phyloP scores from a whole-genome alignment of 108 stramenopile genomes.

The Phaeodactylum tricornutum region DNA sequence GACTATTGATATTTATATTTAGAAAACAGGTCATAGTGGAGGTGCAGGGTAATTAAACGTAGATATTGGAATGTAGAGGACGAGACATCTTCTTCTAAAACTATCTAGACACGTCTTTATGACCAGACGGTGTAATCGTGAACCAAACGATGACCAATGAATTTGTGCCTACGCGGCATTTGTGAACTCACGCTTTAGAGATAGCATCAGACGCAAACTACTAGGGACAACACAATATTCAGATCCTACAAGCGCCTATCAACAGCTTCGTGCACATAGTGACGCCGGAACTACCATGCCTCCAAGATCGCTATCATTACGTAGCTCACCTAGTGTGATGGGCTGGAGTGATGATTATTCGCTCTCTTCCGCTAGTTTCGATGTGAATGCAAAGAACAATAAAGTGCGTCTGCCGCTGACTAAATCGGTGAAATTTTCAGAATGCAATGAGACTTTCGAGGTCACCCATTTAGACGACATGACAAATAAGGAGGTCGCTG shows the following conservation, averaged over 20 bases:
- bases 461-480: constrained; percentile 9
- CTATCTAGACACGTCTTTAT: too few species aligned
- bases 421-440: constrained; percentile 4
- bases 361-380: not conserved
- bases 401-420: not conserved
- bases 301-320: constrained; percentile 4
- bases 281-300: constrained; percentile 9
- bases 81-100: too few species aligned
- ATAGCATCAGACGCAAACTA: too few species aligned
- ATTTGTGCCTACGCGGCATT: too few species aligned
- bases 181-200: too few species aligned
- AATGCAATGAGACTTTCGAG: constrained; percentile 7
- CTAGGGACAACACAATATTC: too few species aligned
- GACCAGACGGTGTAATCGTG: too few species aligned
- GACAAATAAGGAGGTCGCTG: constrained; percentile 7
- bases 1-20: too few species aligned
- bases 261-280: not conserved
- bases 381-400: not conserved
- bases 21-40: too few species aligned
- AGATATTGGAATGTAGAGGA: too few species aligned
- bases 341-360: not conserved
- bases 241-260: not conserved
- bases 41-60: too few species aligned
- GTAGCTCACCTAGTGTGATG: constrained; percentile 5
- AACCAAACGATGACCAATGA: too few species aligned